Evolutionary conservation across 495 filamentous ascomycete species (phyloP), one percentile per base, ranked within the genome.

Genomic region (Penicillium simplicissimum): DNA sequence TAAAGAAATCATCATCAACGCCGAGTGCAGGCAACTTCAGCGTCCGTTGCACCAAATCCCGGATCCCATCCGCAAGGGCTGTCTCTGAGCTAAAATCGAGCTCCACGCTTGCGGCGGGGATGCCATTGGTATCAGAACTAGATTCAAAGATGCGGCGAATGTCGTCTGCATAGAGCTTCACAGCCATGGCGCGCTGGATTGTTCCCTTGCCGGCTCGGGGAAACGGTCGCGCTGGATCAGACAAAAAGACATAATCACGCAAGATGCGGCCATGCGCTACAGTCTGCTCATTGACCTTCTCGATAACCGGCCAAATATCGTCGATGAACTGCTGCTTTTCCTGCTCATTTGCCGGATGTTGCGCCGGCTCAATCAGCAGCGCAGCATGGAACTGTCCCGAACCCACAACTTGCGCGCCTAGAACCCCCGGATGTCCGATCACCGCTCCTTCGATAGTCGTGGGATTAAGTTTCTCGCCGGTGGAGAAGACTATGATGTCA

Each of bases 401-500:
- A 5, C 85, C 86, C 3, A 84, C 74, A 2, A 89, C 74, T 1
- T 85, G 28, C 0, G 78, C 83, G 1, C 79, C 75, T 17, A 67
- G 70, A 23, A 89, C 68, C 3, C 63, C 60, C 0, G 82, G 77
- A 59, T 84, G 79, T 9, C 62, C 69, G 31, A 62, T 59, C 10
- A 88, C 58, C 4, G 67, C 72, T 14, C 67, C 60, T 58, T 90
- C 86, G 23, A 87, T 79, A 0, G 74, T 71, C 7, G 82, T 68
- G 0, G 87, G 86, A 64, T 87, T 87, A 4, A 85, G 64, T 70
- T 88, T 90, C 67, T 89, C 84, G 31, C 85, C 87, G 67, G 83
- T 88, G 15, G 76, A 80, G 58, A 89, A 82, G 3, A 88, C 85
- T 53, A 90, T 84, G 52, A 88, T 73, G 67, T 87, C 86, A 61